Conservation (phyloP, 306 rosid species). For the Senna siamea region DNA sequence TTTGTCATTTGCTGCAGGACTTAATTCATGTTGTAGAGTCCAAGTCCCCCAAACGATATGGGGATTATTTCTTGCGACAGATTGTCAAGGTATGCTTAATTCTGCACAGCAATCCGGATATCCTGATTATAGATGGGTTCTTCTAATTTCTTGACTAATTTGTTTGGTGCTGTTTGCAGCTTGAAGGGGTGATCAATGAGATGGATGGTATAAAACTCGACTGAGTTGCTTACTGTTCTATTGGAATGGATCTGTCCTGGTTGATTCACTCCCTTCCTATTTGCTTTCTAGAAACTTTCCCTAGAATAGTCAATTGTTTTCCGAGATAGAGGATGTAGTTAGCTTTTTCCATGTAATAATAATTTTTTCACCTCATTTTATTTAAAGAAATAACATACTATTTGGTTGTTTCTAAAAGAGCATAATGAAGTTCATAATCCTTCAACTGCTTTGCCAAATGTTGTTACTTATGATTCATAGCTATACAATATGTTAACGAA, state of each 20-base stretch:
- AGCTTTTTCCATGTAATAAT: conserved; percentile 42
- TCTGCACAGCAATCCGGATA: not conserved
- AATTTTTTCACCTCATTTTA: conserved; percentile 27
- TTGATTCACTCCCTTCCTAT: conserved; percentile 25
- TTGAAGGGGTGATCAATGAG: conserved; percentile 81
- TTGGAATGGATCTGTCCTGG: not conserved
- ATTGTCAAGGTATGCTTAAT: conserved; percentile 68
- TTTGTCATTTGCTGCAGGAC: conserved; percentile 62
- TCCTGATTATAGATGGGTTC: not conserved
- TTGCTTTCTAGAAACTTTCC: not conserved
- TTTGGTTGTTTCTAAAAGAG: conserved; percentile 33
- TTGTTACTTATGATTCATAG: not conserved
- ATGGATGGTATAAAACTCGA: conserved; percentile 85
- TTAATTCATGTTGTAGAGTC: conserved; percentile 69
- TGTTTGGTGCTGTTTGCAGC: conserved; percentile 50
- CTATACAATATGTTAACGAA: not conserved
- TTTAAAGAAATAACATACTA: conserved; percentile 23
- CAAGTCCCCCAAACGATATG: conserved; percentile 72
- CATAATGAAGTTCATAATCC: conserved; percentile 25
- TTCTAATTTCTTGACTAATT: not conserved
- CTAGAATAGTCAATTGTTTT: conserved; percentile 16
- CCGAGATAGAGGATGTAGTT: conserved; percentile 47
- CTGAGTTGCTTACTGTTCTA: conserved; percentile 36
- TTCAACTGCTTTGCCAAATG: not conserved
- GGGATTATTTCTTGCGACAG: conserved; percentile 93